phyloP scores from a whole-genome alignment of 306 rosid genomes.

The Quercus gilva region DNA sequence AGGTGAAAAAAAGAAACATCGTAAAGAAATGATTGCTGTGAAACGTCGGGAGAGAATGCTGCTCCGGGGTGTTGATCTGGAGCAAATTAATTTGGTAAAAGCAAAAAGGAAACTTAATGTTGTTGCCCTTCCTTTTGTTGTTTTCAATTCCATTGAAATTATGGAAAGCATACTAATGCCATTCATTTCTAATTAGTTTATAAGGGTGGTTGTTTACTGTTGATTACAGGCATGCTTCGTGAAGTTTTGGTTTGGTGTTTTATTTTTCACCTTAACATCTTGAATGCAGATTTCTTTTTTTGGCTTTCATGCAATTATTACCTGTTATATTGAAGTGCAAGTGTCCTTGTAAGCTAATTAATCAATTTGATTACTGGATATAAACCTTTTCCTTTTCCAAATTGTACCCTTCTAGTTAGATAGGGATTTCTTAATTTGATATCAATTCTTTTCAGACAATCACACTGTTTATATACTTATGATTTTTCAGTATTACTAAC shows the following conservation, averaged over 20 bases:
- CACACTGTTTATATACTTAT: not conserved
- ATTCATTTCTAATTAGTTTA: not conserved
- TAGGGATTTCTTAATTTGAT: not conserved
- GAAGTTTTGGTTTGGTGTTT: not conserved
- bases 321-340: not conserved
- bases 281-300: not conserved
- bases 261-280: not conserved
- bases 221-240: not conserved
- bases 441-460: not conserved
- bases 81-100: conserved; percentile 63
- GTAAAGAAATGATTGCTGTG: conserved; percentile 62
- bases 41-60: conserved; percentile 81
- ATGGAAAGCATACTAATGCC: not conserved
- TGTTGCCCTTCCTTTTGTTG: not conserved
- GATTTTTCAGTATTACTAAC: conserved; percentile 1
- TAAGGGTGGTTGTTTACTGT: not conserved
- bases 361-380: not conserved
- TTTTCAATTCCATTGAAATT: not conserved
- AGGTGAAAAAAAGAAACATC: conserved; percentile 84
- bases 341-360: not conserved
- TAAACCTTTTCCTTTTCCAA: not conserved
- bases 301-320: not conserved
- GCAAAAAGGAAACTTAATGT: not conserved
- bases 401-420: not conserved
- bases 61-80: conserved; percentile 73